phyloP scores from a whole-genome alignment of 1,284 basidiomycete genomes.

The Sporisorium sorghi region DNA sequence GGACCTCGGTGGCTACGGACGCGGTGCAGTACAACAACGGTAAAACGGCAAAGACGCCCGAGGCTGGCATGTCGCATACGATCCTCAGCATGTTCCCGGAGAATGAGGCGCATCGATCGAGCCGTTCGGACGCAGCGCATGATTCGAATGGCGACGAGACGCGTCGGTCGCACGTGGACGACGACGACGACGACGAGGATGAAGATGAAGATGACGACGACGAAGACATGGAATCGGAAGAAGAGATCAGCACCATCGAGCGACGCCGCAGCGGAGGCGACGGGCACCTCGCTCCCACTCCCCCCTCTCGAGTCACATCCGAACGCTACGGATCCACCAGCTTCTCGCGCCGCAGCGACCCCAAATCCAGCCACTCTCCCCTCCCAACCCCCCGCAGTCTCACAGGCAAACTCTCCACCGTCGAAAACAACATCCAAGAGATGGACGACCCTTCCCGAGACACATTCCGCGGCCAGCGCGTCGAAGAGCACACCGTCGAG shows the following conservation, averaged over 20 bases:
- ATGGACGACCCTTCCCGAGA: conserved; percentile 41
- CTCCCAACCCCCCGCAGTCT: conserved; percentile 19
- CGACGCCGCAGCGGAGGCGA: conserved; percentile 5
- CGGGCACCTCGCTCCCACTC: background rate
- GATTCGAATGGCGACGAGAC: background rate
- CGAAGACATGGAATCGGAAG: conserved; percentile 21
- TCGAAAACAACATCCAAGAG: conserved; percentile 39
- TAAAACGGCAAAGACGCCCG: background rate
- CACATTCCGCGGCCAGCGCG: conserved; percentile 31
- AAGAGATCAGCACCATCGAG: conserved; percentile 28
- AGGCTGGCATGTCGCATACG: conserved; percentile 24
- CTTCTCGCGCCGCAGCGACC: conserved; percentile 20
- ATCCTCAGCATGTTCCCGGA: conserved; percentile 29
- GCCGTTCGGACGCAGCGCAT: conserved; percentile 1
- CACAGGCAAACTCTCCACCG: conserved; percentile 37
- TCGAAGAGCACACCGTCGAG: conserved; percentile 41
- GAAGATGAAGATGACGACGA: conserved; percentile 13
- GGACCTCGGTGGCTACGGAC: conserved; percentile 34
- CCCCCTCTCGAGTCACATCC: conserved; percentile 3
- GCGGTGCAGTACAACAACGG: conserved; percentile 14
- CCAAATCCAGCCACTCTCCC: background rate
- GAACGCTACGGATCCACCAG: conserved; percentile 31
- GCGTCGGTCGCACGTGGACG: background rate
- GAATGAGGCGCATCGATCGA: conserved; percentile 7
- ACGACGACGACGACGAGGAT: background rate